A percentile compares a stretch with the other conserved stretches of the same genome.
Evolutionary conservation across 1,284 basidiomycete genomes (phyloP).

Genomic region (Cystobasidiaceae sp.): DNA sequence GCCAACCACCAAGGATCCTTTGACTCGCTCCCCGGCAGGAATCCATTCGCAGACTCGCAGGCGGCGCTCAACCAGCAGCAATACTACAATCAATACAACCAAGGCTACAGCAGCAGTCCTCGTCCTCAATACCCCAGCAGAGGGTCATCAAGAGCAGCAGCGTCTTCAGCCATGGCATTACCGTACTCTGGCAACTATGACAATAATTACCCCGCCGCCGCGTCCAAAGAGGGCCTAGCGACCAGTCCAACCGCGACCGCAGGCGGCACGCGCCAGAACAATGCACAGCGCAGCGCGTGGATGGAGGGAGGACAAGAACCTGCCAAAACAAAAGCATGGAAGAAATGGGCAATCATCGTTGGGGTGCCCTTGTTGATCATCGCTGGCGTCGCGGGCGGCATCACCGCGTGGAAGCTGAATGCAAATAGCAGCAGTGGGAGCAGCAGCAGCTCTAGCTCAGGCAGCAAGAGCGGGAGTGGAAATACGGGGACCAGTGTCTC

Average conservation of each 20-base stretch:
- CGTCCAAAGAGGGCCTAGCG: too few species aligned
- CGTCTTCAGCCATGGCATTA: too few species aligned
- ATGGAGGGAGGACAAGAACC: slow-evolving; percentile 26
- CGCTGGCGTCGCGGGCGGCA: slow-evolving; percentile 26
- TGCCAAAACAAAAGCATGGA: not conserved
- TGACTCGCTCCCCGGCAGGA: too few species aligned
- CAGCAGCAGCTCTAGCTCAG: not conserved
- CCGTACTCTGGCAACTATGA: too few species aligned
- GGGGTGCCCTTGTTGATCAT: slow-evolving; percentile 8
- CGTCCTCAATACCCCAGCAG: too few species aligned
- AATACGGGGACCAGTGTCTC: slow-evolving; percentile 47
- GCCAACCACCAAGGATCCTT: too few species aligned
- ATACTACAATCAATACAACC: too few species aligned
- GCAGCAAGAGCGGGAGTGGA: not conserved
- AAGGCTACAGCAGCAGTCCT: too few species aligned
- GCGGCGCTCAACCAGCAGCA: too few species aligned
- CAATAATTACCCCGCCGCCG: not conserved
- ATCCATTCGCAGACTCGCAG: too few species aligned
- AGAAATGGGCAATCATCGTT: slow-evolving; percentile 21
- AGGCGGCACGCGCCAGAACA: not conserved
- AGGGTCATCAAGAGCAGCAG: too few species aligned
- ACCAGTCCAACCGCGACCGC: not conserved
- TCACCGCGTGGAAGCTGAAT: slow-evolving; percentile 18
- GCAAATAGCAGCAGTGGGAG: slow-evolving; percentile 7
- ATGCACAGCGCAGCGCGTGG: slow-evolving; percentile 3